phyloP scores from a whole-genome alignment of 2,329 filamentous ascomycete species.

The Bipolaris victoriae region DNA sequence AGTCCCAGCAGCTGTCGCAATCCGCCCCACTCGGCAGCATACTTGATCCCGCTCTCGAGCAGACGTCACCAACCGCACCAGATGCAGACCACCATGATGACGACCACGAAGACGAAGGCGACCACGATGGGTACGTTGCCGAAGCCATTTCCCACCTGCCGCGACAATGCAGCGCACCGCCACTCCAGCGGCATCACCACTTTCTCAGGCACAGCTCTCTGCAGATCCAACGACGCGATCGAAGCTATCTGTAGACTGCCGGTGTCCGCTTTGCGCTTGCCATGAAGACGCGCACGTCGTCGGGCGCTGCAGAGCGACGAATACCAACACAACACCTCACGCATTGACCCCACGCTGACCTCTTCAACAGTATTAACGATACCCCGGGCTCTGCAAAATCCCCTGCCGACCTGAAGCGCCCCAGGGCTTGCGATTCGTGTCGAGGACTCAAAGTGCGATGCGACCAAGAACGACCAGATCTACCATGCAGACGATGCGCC shows the following conservation, averaged over 20 bases:
- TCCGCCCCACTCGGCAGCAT: constrained; percentile 25
- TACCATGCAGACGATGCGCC: constrained; percentile 68
- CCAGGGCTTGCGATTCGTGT: constrained; percentile 57
- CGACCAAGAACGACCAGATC: constrained; percentile 73
- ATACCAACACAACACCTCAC: background rate
- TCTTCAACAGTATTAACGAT: constrained; percentile 25
- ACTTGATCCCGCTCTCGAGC: constrained; percentile 43
- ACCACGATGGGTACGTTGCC: constrained; percentile 37
- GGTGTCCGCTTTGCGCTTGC: too few relatives aligned
- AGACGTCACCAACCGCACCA: constrained; percentile 35
- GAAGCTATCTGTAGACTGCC: background rate
- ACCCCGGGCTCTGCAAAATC: constrained; percentile 43
- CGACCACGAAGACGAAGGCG: constrained; percentile 37
- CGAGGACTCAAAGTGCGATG: constrained; percentile 71
- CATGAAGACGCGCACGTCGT: background rate
- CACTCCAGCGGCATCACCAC: background rate
- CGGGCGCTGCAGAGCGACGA: constrained; percentile 8
- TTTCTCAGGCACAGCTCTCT: background rate
- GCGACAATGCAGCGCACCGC: background rate
- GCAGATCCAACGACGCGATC: background rate
- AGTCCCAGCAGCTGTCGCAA: constrained; percentile 20
- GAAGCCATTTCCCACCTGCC: background rate
- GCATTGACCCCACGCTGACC: background rate
- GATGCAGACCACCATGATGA: constrained; percentile 37
- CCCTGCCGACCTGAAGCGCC: constrained; percentile 52